Evolutionary conservation across 2,329 filamentous ascomycete species (phyloP).

Genomic region (Aspergillus sp.): DNA sequence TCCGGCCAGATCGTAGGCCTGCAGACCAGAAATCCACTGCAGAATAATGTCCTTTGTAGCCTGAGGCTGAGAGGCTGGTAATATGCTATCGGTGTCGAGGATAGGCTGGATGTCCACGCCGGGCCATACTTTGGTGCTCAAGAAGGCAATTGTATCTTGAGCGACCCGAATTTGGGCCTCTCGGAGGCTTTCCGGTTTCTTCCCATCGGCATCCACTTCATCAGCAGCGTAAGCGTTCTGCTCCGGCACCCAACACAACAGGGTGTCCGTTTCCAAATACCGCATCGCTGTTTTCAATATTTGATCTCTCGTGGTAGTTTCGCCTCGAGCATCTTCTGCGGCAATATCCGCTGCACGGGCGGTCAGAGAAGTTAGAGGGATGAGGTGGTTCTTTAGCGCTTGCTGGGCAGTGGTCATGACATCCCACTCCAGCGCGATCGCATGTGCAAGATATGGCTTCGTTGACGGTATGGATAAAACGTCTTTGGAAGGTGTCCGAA

Average conservation of each 20-base stretch:
- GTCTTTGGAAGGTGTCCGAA: conserved; percentile 74
- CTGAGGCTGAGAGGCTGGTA: conserved; percentile 72
- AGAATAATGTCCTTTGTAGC: conserved; percentile 75
- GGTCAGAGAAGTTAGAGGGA: conserved; percentile 82
- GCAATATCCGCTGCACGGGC: conserved; percentile 82
- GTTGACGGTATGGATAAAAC: conserved; percentile 70
- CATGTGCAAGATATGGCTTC: conserved; percentile 80
- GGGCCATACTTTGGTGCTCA: conserved; percentile 77
- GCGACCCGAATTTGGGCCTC: conserved; percentile 71
- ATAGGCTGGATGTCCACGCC: conserved; percentile 76
- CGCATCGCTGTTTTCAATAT: conserved; percentile 72
- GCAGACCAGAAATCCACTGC: conserved; percentile 73
- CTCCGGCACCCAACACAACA: conserved; percentile 83
- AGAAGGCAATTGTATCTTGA: conserved; percentile 68
- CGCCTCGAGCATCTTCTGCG: conserved; percentile 61
- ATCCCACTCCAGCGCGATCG: conserved; percentile 93
- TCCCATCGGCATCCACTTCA: conserved; percentile 50
- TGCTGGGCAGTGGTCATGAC: conserved; percentile 77
- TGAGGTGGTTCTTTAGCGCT: conserved; percentile 80
- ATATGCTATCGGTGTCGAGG: conserved; percentile 74
- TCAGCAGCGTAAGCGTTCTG: conserved; percentile 53
- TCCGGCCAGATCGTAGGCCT: conserved; percentile 79
- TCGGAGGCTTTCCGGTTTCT: conserved; percentile 61
- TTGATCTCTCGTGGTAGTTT: conserved; percentile 58
- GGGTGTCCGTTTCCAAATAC: conserved; percentile 87